These are phyloP conservation scores for Xerocomus brunneocitrinus DNA, from an alignment of 768 basidiomycete species.

Conservation along the genomic window DNA sequence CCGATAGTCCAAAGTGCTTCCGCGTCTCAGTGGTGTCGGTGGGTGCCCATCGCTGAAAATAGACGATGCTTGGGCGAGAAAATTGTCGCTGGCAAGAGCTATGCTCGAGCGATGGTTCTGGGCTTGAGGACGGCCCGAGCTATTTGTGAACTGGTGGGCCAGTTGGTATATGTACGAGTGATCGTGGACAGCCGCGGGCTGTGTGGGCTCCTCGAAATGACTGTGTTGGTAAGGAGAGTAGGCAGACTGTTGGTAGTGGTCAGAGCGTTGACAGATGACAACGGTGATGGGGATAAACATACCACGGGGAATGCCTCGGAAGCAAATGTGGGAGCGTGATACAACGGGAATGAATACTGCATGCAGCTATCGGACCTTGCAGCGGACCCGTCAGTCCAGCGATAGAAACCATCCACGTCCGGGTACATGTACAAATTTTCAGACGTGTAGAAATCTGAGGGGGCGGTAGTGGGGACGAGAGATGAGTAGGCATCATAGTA, in stretches of 20 bases:
- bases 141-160: constrained; percentile 22
- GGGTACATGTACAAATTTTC: constrained; percentile 29
- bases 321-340: constrained; percentile 11
- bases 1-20: constrained; percentile 14
- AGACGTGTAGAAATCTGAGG: constrained; percentile 22
- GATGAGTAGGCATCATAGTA: constrained; percentile 19
- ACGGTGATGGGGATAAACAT: constrained; percentile 5
- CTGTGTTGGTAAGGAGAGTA: constrained; percentile 16
- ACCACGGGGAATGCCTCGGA: constrained; percentile 18
- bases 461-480: neutral
- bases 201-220: constrained; percentile 13
- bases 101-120: constrained; percentile 32
- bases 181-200: constrained; percentile 12
- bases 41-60: constrained; percentile 25
- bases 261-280: constrained; percentile 5
- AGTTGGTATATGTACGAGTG: constrained; percentile 18
- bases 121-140: constrained; percentile 17
- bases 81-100: constrained; percentile 30
- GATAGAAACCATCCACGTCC: constrained; percentile 25
- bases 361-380: constrained; percentile 24
- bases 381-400: constrained; percentile 24
- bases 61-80: constrained; percentile 31
- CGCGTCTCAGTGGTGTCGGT: constrained; percentile 9
- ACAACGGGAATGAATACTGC: constrained; percentile 14
- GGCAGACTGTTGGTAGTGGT: constrained; percentile 10